phyloP scores from a whole-genome alignment of 164 flowering plant species.

The Malania oleifera region DNA sequence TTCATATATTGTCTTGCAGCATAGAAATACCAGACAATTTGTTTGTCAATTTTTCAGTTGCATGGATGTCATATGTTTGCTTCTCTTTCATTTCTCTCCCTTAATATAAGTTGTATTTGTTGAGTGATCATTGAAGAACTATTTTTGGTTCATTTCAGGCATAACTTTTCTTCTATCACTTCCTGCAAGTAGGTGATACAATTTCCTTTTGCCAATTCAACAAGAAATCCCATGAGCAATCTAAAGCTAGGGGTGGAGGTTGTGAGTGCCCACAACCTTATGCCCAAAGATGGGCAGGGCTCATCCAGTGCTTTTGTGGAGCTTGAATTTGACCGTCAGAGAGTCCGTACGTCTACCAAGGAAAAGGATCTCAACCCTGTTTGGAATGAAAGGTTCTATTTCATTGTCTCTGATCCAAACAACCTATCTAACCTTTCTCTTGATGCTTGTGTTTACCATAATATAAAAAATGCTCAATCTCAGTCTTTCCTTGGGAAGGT shows the following conservation, averaged over 20 bases:
- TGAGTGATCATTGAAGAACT: no score
- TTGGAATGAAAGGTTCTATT: conserved; percentile 79
- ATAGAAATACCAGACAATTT: no score
- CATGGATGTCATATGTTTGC: no score
- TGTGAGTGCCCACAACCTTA: conserved; percentile 58
- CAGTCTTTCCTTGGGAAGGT: conserved; percentile 57
- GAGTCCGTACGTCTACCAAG: conserved; percentile 51
- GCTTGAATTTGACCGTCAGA: conserved; percentile 71
- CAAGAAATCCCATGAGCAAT: conserved; percentile 23
- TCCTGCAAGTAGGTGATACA: background rate
- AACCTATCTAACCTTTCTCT: conserved; percentile 50
- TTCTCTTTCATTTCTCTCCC: no score
- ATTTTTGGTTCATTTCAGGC: conserved; percentile 8
- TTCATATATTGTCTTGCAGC: no score
- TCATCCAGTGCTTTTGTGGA: conserved; percentile 72
- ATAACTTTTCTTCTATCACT: background rate
- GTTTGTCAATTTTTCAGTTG: no score
- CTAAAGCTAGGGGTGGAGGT: conserved; percentile 87
- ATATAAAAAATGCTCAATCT: conserved; percentile 26
- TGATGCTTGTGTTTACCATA: conserved; percentile 54
- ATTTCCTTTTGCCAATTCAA: background rate
- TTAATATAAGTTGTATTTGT: no score
- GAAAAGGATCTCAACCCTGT: conserved; percentile 74
- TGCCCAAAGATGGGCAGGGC: conserved; percentile 74
- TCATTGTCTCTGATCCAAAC: conserved; percentile 45